phyloP scores from a whole-genome alignment of 78 protist genomes.

The Polysphondylium violaceum region DNA sequence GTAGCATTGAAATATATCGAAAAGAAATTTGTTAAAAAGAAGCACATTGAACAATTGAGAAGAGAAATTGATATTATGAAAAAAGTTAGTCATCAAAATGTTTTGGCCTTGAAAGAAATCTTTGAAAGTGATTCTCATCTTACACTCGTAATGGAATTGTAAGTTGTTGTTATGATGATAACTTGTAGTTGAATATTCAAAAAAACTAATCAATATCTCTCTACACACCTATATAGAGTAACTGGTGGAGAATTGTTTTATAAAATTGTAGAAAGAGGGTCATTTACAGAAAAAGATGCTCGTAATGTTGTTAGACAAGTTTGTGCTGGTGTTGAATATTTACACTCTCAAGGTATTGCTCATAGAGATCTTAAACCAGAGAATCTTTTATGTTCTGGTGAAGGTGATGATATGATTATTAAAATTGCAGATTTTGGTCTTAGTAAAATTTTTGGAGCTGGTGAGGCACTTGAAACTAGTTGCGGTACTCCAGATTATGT shows the following conservation, averaged over 20 bases:
- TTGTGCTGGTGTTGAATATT: conserved; percentile 80
- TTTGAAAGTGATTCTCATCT: conserved; percentile 74
- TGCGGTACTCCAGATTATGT: conserved; percentile 89
- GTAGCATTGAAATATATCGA: conserved; percentile 82
- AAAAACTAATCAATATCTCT: no score
- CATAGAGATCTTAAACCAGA: conserved; percentile 88
- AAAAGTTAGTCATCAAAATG: conserved; percentile 82
- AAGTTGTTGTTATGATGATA: background rate
- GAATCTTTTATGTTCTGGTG: conserved; percentile 79
- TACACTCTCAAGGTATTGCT: conserved; percentile 87
- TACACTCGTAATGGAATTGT: conserved; percentile 80
- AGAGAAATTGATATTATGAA: conserved; percentile 89
- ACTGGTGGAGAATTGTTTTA: conserved; percentile 88
- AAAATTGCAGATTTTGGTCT: conserved; percentile 89
- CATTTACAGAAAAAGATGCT: conserved; percentile 82
- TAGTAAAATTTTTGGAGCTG: conserved; percentile 80
- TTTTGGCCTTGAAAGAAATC: conserved; percentile 82
- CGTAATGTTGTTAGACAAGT: conserved; percentile 85
- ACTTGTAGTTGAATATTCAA: background rate
- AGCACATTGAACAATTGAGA: conserved; percentile 70
- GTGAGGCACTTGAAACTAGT: conserved; percentile 81
- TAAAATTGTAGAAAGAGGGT: conserved; percentile 82
- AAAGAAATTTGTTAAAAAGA: conserved; percentile 85
- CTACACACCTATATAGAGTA: conserved; percentile 23
- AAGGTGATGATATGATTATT: conserved; percentile 74